Conservation (phyloP, 345 rosid species). For the Cochlearia excelsa region DNA sequence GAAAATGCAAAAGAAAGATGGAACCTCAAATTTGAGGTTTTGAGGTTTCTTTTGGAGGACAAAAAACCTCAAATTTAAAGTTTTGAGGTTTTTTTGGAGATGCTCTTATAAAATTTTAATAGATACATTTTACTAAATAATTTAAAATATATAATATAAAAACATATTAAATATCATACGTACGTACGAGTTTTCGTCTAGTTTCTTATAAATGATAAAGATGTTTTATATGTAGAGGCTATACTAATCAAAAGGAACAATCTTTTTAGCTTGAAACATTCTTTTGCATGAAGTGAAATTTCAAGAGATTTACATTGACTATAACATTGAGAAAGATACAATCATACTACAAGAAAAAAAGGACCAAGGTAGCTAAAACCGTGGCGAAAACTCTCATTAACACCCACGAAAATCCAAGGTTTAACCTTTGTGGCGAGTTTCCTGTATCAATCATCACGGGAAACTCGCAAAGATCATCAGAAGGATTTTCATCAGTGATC, state of each 20-base stretch:
- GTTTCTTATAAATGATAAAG: no score
- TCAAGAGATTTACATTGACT: constrained; percentile 19
- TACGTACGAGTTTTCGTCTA: no score
- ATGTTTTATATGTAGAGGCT: background rate
- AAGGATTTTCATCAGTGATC: constrained; percentile 56
- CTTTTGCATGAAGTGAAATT: constrained; percentile 17
- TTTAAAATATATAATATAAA: no score
- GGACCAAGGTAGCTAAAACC: constrained; percentile 25
- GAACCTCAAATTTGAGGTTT: no score
- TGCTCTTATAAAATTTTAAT: no score
- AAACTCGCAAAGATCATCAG: constrained; percentile 57
- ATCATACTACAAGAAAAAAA: constrained; percentile 17
- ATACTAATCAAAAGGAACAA: background rate
- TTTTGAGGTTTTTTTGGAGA: no score
- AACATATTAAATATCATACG: no score
- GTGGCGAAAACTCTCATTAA: constrained; percentile 13
- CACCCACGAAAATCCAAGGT: constrained; percentile 17
- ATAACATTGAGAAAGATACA: background rate
- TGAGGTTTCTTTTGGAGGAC: no score
- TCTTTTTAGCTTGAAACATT: constrained; percentile 1
- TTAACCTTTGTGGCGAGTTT: constrained; percentile 18
- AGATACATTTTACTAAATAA: no score
- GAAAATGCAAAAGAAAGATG: no score
- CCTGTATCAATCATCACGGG: constrained; percentile 60
- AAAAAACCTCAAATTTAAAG: no score